Conservation (phyloP, 495 filamentous ascomycete genomes). For the Cenococcum geophilum region DNA sequence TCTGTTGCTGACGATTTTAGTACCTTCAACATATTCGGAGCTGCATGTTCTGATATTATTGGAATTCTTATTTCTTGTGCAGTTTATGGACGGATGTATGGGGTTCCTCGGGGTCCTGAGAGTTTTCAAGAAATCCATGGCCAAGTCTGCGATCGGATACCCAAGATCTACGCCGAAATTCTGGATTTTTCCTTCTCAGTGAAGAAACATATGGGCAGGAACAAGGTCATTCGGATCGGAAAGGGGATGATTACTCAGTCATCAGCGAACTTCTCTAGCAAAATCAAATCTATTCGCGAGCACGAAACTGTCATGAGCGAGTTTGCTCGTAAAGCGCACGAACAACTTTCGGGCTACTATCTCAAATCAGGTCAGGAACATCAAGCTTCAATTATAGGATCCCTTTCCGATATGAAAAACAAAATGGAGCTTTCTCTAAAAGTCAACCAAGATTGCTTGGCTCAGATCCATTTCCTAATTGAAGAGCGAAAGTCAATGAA, state of each 20-base stretch:
- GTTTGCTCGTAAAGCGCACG: not conserved
- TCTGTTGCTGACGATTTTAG: conserved; percentile 5
- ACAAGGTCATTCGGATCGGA: too few species aligned
- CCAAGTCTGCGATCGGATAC: conserved; percentile 1
- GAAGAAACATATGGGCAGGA: conserved; percentile 4
- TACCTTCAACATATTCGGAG: not conserved
- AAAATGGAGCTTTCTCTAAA: not conserved
- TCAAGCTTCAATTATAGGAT: not conserved
- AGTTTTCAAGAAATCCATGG: conserved; percentile 4
- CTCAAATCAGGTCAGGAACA: not conserved
- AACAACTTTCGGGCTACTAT: not conserved
- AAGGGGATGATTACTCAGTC: not conserved
- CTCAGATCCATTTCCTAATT: not conserved
- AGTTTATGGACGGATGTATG: not conserved
- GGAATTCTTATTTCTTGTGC: conserved; percentile 6
- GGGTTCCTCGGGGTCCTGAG: not conserved
- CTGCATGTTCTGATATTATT: conserved; percentile 4
- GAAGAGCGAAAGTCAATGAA: conserved; percentile 1
- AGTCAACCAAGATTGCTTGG: not conserved
- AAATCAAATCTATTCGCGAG: conserved; percentile 3
- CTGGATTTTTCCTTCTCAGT: conserved; percentile 2
- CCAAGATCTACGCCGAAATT: conserved; percentile 2
- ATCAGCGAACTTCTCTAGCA: conserved; percentile 4
- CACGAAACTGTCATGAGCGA: conserved; percentile 1
- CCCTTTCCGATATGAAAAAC: not conserved